These are phyloP conservation scores for Epicoccum nigrum DNA, from an alignment of 2,329 filamentous ascomycete genomes.

Conservation along the genomic window DNA sequence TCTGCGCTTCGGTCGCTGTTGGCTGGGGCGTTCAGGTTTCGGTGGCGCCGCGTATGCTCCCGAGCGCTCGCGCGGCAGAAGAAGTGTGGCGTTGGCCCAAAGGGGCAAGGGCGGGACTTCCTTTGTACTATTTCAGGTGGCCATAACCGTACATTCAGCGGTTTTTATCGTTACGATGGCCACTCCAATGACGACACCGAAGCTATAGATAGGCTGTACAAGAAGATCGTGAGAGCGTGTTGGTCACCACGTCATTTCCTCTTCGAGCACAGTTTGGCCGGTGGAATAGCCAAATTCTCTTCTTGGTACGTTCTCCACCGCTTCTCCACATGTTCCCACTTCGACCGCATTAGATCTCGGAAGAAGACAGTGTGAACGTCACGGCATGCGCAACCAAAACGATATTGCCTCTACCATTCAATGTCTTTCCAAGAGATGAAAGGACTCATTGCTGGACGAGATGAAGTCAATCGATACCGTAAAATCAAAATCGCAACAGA, in stretches of 20 bases:
- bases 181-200: conserved; percentile 6
- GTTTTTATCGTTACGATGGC: background rate
- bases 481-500: too few relatives aligned
- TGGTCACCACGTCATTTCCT: conserved; percentile 10
- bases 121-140: conserved; percentile 12
- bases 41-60: conserved; percentile 15
- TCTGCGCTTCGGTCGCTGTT: conserved; percentile 10
- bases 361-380: conserved; percentile 11
- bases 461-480: too few relatives aligned
- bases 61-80: conserved; percentile 3
- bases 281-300: conserved; percentile 8
- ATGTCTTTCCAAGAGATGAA: background rate
- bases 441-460: background rate
- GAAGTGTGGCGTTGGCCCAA: conserved; percentile 2
- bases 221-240: background rate
- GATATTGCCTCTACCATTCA: background rate
- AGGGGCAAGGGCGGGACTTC: conserved; percentile 1
- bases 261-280: conserved; percentile 4
- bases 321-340: conserved; percentile 11
- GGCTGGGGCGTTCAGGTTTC: conserved; percentile 5
- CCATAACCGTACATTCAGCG: conserved; percentile 4
- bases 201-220: conserved; percentile 5
- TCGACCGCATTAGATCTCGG: conserved; percentile 5
- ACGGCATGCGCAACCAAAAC: conserved; percentile 9
- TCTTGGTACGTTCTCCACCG: conserved; percentile 4